Conservation (phyloP, 2,329 filamentous ascomycete species). For the Sporothrix mexicana region DNA sequence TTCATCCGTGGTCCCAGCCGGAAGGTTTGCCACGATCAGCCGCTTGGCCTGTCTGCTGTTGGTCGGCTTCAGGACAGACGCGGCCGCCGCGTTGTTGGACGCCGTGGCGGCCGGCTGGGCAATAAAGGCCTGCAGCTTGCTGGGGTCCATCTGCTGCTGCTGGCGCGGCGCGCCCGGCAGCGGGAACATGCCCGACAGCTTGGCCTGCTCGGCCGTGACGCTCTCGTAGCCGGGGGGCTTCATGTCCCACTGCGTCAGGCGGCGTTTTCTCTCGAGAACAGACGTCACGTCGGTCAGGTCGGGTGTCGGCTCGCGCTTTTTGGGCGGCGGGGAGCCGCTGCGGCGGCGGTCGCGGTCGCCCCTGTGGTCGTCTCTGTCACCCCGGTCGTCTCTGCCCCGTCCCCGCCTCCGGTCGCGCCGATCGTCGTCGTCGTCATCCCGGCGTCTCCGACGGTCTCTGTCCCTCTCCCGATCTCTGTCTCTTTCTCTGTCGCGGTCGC, state of each 20-base stretch:
- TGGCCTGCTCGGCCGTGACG: slow-evolving; percentile 97
- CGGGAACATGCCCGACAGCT: slow-evolving; percentile 98
- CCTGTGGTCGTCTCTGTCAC: slow-evolving; percentile 62
- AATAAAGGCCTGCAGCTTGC: slow-evolving; percentile 93
- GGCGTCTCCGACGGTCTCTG: slow-evolving; percentile 56
- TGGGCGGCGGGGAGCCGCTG: slow-evolving; percentile 79
- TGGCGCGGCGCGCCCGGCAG: slow-evolving; percentile 93
- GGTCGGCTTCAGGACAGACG: slow-evolving; percentile 72
- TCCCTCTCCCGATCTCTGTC: slow-evolving; percentile 62
- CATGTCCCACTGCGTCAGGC: slow-evolving; percentile 98
- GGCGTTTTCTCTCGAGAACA: slow-evolving; percentile 83
- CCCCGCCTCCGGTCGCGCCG: slow-evolving; percentile 54
- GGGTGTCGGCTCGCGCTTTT: slow-evolving; percentile 93
- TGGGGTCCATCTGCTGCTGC: slow-evolving; percentile 94
- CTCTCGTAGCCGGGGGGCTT: slow-evolving; percentile 98
- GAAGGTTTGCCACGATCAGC: slow-evolving; percentile 84
- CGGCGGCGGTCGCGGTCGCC: slow-evolving; percentile 57
- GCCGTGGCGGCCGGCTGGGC: slow-evolving; percentile 69
- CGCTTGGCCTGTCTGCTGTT: slow-evolving; percentile 95
- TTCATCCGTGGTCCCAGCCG: slow-evolving; percentile 75
- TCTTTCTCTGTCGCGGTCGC: slow-evolving; percentile 58
- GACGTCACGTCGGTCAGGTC: slow-evolving; percentile 88
- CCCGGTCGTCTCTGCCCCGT: slow-evolving; percentile 62
- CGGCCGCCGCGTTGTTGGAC: slow-evolving; percentile 59
- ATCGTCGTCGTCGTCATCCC: slow-evolving; percentile 73